A percentile compares a stretch with the other conserved stretches of the same genome.
These are phyloP conservation scores for Neonothopanus nambi DNA, from an alignment of 1,284 basidiomycete genomes.

Conservation along the genomic window DNA sequence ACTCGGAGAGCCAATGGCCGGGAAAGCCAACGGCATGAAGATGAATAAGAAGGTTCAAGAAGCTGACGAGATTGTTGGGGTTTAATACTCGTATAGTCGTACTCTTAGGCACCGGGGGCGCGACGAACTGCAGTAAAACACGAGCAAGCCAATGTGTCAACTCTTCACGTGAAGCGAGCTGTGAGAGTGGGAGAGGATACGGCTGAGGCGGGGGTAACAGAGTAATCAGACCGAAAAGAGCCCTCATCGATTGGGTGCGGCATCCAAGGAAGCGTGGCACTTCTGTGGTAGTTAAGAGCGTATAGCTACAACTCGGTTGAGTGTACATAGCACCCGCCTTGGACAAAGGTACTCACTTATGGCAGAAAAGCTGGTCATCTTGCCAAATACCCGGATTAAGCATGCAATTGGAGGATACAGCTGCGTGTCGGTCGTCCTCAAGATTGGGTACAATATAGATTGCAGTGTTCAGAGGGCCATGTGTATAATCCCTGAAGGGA, in stretches of 20 bases:
- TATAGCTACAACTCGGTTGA: slow-evolving; percentile 30
- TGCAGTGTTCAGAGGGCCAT: too few species aligned
- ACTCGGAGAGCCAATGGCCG: too few species aligned
- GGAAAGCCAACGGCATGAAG: too few species aligned
- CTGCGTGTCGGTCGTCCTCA: too few species aligned
- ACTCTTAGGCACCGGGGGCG: slow-evolving; percentile 30
- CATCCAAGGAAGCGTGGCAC: slow-evolving; percentile 31
- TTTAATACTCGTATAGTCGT: too few species aligned
- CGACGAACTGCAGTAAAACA: slow-evolving; percentile 35
- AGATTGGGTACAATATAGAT: too few species aligned
- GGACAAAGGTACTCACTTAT: slow-evolving; percentile 29
- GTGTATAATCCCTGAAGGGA: too few species aligned
- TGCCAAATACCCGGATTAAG: slow-evolving; percentile 31
- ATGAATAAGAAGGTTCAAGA: too few species aligned
- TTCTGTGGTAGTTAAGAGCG: slow-evolving; percentile 28
- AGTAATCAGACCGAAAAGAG: slow-evolving; percentile 18
- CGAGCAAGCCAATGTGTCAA: slow-evolving; percentile 39
- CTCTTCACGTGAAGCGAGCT: slow-evolving; percentile 33
- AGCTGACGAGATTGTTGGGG: slow-evolving; percentile 40
- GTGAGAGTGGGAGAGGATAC: slow-evolving; percentile 27
- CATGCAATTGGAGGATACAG: too few species aligned
- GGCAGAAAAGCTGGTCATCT: slow-evolving; percentile 29
- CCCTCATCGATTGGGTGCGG: slow-evolving; percentile 16
- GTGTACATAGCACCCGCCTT: background rate
- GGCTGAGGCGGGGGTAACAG: too few species aligned